Conservation (phyloP, 768 basidiomycete species). For the Pholiota microspora region DNA sequence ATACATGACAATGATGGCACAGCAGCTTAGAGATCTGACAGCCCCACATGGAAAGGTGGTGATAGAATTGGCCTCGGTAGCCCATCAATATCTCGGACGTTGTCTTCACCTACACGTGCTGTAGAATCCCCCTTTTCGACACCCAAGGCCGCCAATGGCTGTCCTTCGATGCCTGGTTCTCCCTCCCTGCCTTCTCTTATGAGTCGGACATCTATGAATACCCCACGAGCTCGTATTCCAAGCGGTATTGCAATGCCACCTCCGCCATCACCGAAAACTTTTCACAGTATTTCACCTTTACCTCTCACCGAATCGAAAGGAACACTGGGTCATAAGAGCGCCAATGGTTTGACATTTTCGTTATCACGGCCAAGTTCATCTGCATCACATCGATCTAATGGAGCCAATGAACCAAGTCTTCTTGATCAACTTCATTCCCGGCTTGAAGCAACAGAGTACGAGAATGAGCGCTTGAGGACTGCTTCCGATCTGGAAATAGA, state of each 20-base stretch:
- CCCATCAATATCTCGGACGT: conserved; percentile 31
- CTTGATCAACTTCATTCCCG: conserved; percentile 45
- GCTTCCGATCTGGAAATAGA: conserved; percentile 31
- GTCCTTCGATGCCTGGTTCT: conserved; percentile 31
- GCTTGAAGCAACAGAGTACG: conserved; percentile 65
- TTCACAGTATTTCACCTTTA: conserved; percentile 28
- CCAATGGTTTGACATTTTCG: conserved; percentile 7
- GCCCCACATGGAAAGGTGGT: conserved; percentile 26
- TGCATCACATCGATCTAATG: conserved; percentile 31
- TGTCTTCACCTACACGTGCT: conserved; percentile 41
- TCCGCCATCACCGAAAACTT: conserved; percentile 57
- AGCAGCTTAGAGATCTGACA: conserved; percentile 54
- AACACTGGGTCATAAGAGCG: background rate
- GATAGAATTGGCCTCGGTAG: conserved; percentile 2
- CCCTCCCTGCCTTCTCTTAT: conserved; percentile 30
- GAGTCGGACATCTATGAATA: conserved; percentile 42
- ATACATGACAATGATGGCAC: conserved; percentile 82
- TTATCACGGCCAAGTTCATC: conserved; percentile 39
- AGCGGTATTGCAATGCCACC: conserved; percentile 83
- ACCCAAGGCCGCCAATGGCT: conserved; percentile 48
- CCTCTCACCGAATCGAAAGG: background rate
- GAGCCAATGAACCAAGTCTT: conserved; percentile 33
- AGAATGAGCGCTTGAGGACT: conserved; percentile 59
- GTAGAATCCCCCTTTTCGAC: conserved; percentile 68
- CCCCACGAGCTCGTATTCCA: conserved; percentile 65